Evolutionary conservation across 768 basidiomycete genomes (phyloP), one percentile per base, ranked within the genome.

Genomic region (Lactarius sp.): DNA sequence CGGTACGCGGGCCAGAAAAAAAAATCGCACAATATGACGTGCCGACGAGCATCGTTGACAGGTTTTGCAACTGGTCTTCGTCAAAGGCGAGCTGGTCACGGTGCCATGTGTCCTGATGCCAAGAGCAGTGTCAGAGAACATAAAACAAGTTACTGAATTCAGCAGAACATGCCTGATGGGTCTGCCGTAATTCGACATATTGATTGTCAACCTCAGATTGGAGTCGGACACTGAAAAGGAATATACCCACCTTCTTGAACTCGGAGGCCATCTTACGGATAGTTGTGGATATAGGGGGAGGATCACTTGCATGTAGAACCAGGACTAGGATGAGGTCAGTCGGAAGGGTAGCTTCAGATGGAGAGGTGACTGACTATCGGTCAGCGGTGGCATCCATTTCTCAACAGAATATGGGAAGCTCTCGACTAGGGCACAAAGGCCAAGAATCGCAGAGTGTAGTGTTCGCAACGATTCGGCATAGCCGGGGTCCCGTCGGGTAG

Each of bases 11-110:
- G 49, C 27, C 13, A 7, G 34, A 52, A 54, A 59, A 51, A 59
- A 51, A 54, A 37, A 77, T 27, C 86, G 77, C 71, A 90, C 89
- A 92, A 71, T 92, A 92, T 16, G 90, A 94, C 53, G 91, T 95
- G 50, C 93, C 93, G 34, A 92, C 90, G 42, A 95, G 79, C 85
- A 94, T 93, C 44, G 87, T 86, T 31, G 91, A 90, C 68, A 96
- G 81, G 68, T 85, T 88, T 72, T 91, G 88, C 54, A 94, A 74
- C 70, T 94, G 93, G 70, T 95, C 93, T 74, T 96, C 93, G 70
- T 92, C 85, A 73, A 96, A 95, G 57, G 82, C 80, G 56, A 83
- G 80, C 71, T 94, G 90, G 74, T 96, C 93, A 70, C 88, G 90
- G 70, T 91, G 90, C 92, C 92, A 94, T 41, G 90, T 92, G 72